Evolutionary conservation across 78 protist species (phyloP).

Genomic region (Dictyostelium citrinum): DNA sequence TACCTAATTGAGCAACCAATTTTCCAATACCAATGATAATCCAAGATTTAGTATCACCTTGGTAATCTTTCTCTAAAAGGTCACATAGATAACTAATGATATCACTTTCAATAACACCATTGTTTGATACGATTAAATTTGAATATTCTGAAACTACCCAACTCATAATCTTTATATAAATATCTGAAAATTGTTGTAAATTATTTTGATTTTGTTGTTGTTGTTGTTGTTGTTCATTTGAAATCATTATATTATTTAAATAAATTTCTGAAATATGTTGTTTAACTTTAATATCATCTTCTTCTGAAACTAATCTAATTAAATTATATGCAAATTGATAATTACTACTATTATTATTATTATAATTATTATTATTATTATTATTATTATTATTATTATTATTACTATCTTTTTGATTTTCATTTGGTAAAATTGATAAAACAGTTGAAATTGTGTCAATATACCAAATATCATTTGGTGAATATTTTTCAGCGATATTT

Average conservation of each 20-base stretch:
- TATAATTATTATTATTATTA: neutral
- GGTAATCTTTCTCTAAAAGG: slow-evolving; percentile 19
- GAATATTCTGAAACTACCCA: slow-evolving; percentile 64
- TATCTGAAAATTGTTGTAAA: slow-evolving; percentile 15
- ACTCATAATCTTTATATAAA: slow-evolving; percentile 19
- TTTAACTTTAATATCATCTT: slow-evolving; percentile 8
- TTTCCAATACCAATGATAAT: slow-evolving; percentile 6
- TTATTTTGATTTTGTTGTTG: neutral
- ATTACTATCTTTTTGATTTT: neutral
- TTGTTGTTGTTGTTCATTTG: neutral
- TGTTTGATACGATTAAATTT: neutral
- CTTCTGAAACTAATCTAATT: slow-evolving; percentile 42
- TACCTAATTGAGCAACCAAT: slow-evolving; percentile 17
- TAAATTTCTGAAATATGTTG: neutral
- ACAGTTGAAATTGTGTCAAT: slow-evolving; percentile 38
- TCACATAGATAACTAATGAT: slow-evolving; percentile 16
- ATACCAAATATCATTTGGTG: slow-evolving; percentile 77
- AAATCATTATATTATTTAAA: neutral
- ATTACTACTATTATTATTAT: neutral
- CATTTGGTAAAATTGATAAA: neutral
- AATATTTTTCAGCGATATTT: slow-evolving; percentile 84
- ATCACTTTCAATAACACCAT: neutral
- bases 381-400: neutral
- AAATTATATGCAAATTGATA: slow-evolving; percentile 26
- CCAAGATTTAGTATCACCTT: slow-evolving; percentile 52